Evolutionary conservation across 2,329 filamentous ascomycete species (phyloP).

Genomic region (Hawksworthiomyces lignivorus): DNA sequence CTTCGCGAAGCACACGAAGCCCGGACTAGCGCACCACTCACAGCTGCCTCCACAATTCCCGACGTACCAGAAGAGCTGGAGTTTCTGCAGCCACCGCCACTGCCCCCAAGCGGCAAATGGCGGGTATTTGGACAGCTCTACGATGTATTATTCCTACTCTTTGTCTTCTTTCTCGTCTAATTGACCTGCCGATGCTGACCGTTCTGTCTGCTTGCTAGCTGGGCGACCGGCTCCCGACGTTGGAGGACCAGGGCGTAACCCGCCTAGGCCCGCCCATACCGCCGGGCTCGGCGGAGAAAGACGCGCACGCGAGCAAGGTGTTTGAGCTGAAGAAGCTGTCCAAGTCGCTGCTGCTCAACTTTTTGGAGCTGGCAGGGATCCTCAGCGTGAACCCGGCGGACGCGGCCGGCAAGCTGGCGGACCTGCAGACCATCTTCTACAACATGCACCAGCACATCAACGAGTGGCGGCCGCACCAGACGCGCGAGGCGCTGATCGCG

Average conservation of each 20-base stretch:
- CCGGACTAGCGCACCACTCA: conserved; percentile 18
- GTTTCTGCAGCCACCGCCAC: conserved; percentile 72
- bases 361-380: conserved; percentile 72
- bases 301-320: conserved; percentile 52
- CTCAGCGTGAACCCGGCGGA: conserved; percentile 56
- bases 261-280: conserved; percentile 51
- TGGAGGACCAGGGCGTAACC: conserved; percentile 63
- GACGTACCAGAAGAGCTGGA: conserved; percentile 63
- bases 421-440: conserved; percentile 74
- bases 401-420: conserved; percentile 63
- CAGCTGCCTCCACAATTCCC: conserved; percentile 27
- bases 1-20: conserved; percentile 33
- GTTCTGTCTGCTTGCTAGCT: no score
- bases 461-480: conserved; percentile 88
- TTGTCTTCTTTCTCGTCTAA: background rate
- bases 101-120: conserved; percentile 64
- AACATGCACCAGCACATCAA: conserved; percentile 94
- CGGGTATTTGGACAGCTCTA: conserved; percentile 65
- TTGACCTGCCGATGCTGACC: no score
- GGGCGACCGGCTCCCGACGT: conserved; percentile 54
- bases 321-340: conserved; percentile 68
- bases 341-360: conserved; percentile 81
- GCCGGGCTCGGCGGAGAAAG: conserved; percentile 28
- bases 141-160: conserved; percentile 29
- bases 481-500: conserved; percentile 75